phyloP scores from a whole-genome alignment of 352 stramenopile species.

The Phytophthora kernoviae region DNA sequence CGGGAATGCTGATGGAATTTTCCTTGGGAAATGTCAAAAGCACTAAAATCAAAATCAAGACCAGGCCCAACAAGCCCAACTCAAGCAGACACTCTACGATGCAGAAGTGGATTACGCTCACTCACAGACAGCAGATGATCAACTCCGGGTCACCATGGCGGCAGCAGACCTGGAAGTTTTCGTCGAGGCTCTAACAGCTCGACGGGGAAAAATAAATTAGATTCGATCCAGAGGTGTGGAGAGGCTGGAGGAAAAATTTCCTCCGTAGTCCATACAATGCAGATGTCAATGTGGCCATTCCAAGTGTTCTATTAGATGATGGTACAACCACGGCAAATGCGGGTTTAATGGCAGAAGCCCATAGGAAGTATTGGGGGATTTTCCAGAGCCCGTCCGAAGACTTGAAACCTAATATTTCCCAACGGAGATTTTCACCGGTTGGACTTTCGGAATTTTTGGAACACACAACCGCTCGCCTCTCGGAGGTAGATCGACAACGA shows the following conservation, averaged over 20 bases:
- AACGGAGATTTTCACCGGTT: neutral
- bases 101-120: neutral
- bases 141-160: too few relatives aligned
- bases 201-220: constrained; percentile 9
- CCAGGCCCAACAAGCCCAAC: neutral
- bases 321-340: neutral
- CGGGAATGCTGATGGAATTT: constrained; percentile 8
- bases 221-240: constrained; percentile 4
- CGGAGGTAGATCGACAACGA: neutral
- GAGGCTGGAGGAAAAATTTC: constrained; percentile 10
- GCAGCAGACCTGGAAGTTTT: neutral
- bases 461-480: neutral
- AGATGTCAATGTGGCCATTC: neutral
- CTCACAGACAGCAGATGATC: too few relatives aligned
- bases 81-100: neutral
- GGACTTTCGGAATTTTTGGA: neutral
- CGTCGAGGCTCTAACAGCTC: neutral
- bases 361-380: constrained; percentile 5
- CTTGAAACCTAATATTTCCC: neutral
- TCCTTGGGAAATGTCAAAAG: neutral
- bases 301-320: neutral
- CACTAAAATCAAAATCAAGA: constrained; percentile 1
- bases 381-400: neutral
- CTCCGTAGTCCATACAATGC: neutral
- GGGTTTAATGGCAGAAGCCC: constrained; percentile 5